Percentiles rank a stretch among this genome's conserved stretches.
Evolutionary conservation across 2,329 filamentous ascomycete genomes (phyloP).

Genomic region (Ceratocystis albifundus): DNA sequence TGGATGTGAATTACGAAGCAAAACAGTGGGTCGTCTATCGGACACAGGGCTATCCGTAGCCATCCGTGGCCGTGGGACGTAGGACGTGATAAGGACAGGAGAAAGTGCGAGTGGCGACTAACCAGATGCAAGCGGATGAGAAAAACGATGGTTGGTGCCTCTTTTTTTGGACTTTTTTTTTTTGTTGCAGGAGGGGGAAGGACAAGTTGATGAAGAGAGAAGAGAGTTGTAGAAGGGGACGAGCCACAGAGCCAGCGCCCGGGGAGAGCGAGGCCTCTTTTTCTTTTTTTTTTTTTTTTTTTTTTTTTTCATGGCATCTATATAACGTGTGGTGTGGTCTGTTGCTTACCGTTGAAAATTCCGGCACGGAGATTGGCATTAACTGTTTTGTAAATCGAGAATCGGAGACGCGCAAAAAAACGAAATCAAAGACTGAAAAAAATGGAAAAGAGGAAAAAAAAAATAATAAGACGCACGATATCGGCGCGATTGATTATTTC

Average conservation of each 20-base stretch:
- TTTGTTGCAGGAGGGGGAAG: background rate
- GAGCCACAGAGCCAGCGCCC: background rate
- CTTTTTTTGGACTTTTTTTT: background rate
- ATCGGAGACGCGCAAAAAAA: too few relatives aligned
- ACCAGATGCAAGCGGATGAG: background rate
- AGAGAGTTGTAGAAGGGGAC: background rate
- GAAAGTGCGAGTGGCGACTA: background rate
- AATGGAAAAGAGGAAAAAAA: too few relatives aligned
- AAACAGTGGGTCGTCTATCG: background rate
- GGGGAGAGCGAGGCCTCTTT: conserved; percentile 2
- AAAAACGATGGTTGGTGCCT: background rate
- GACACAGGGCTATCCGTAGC: conserved; percentile 1
- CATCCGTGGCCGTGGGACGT: background rate
- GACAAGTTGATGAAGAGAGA: background rate
- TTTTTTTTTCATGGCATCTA: too few relatives aligned
- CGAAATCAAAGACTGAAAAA: too few relatives aligned
- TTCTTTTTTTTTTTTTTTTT: too few relatives aligned
- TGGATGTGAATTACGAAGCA: too few relatives aligned
- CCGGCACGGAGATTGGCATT: too few relatives aligned
- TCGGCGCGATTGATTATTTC: too few relatives aligned
- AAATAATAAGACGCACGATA: too few relatives aligned
- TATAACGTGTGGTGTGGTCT: too few relatives aligned
- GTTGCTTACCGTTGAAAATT: too few relatives aligned
- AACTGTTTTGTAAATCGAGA: too few relatives aligned
- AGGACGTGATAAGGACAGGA: background rate